phyloP scores from a whole-genome alignment of 2,329 filamentous ascomycete genomes.

The Colletotrichum phormii region DNA sequence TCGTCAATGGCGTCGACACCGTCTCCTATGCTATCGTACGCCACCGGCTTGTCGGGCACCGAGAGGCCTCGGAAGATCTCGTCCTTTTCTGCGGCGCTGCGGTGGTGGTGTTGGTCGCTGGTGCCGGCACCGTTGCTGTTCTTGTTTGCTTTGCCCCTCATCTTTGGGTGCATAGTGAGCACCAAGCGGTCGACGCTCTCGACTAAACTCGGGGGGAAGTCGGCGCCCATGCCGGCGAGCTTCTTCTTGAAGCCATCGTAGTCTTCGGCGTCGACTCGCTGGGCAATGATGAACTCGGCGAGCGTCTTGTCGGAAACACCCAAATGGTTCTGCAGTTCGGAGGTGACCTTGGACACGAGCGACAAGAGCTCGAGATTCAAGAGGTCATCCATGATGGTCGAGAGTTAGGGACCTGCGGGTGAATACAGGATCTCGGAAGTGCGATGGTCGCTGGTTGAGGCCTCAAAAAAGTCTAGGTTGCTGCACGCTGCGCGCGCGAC shows the following conservation, averaged over 20 bases:
- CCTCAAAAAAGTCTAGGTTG: constrained; percentile 19
- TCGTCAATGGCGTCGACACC: constrained; percentile 84
- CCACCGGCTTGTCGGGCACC: constrained; percentile 79
- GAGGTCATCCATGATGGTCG: constrained; percentile 80
- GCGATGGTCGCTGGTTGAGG: constrained; percentile 21
- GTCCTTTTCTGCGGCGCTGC: constrained; percentile 74
- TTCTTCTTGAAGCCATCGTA: constrained; percentile 80
- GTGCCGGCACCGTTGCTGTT: constrained; percentile 47
- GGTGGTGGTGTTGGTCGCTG: constrained; percentile 54
- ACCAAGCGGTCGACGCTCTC: constrained; percentile 93
- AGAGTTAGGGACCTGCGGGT: background rate
- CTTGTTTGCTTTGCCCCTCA: constrained; percentile 69
- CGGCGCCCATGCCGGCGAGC: constrained; percentile 81
- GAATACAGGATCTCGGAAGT: constrained; percentile 2
- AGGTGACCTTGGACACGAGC: constrained; percentile 93
- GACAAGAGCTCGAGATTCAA: constrained; percentile 92
- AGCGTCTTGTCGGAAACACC: constrained; percentile 94
- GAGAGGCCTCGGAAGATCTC: constrained; percentile 92
- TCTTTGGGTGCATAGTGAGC: constrained; percentile 89
- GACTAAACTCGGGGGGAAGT: constrained; percentile 85
- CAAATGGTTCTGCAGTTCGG: constrained; percentile 93
- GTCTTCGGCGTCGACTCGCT: constrained; percentile 80
- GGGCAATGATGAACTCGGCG: constrained; percentile 94
- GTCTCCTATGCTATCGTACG: constrained; percentile 46
- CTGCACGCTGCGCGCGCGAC: background rate